Evolutionary conservation across 805 yeast genomes (phyloP), one percentile per base, ranked within the genome.

Genomic region (Monosporozyma servazzii): DNA sequence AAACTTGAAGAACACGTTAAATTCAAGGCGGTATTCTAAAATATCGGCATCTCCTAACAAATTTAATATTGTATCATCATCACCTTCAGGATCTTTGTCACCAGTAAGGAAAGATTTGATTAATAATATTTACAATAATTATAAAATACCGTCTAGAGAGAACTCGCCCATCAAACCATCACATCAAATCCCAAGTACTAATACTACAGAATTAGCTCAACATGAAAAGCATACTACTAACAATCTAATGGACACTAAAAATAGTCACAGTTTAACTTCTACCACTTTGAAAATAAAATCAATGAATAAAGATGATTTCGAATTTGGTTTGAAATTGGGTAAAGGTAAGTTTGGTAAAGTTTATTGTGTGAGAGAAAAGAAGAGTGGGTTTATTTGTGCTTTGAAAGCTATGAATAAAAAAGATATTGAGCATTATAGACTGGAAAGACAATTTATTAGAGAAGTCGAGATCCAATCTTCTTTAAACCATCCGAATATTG

Each of bases 321-420:
- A 89, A 58, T 76, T 91, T 43, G 98, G 97, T 17, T 78, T 82
- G 50, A 82, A 84, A 52, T 74, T 91, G 47, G 99, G 98, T 0
- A 88, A 87, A 63, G 99, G 99, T 6, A 88, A 89, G 66, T 82
- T 90, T 61, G 99, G 99, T 8, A 82, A 80, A 60, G 98, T 93
- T 1, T 90, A 88, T 67, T 86, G 96, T 63, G 97, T 85, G 8
- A 76, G 77, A 51, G 96, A 89, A 64, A 82, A 78, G 56, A 61
- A 70, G 36, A 77, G 88, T 0, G 95, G 95, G 1, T 86, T 79
- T 63, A 75, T 91, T 1, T 87, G 95, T 65, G 99, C 99, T 1
- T 70, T 91, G 60, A 91, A 93, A 64, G 93, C 84, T 3, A 88
- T 93, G 96, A 81, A 82, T 53, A 91, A 89, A 68, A 74, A 75